Percentiles rank a stretch among this genome's conserved stretches.
These are phyloP conservation scores for Cynara cardunculus DNA, from an alignment of 129 eudicot genomes.

Conservation along the genomic window DNA sequence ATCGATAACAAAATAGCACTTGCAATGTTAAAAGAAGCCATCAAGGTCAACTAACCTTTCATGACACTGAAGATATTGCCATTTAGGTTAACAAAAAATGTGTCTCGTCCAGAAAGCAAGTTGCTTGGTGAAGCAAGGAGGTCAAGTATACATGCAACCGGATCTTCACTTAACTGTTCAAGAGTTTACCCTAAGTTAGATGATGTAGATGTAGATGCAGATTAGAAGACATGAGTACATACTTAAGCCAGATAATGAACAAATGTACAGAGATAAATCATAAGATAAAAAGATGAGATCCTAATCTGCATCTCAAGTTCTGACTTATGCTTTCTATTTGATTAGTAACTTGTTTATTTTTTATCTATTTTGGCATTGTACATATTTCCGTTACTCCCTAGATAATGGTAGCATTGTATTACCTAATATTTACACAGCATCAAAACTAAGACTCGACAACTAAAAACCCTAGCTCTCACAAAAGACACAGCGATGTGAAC, in stretches of 20 bases:
- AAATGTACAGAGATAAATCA: neutral
- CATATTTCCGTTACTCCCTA: neutral
- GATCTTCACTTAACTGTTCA: conserved; percentile 70
- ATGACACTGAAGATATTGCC: conserved; percentile 52
- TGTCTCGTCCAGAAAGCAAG: conserved; percentile 77
- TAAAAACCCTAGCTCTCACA: too few species aligned
- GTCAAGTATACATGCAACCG: conserved; percentile 47
- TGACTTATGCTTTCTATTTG: neutral
- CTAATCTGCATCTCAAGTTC: neutral
- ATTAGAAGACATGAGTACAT: neutral
- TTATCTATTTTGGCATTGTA: neutral
- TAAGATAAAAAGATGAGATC: neutral
- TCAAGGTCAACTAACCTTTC: conserved; percentile 55
- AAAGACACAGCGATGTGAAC: too few species aligned
- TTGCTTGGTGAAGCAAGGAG: conserved; percentile 66
- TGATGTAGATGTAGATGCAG: neutral
- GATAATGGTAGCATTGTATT: neutral
- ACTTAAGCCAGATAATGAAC: neutral
- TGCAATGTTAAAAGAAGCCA: conserved; percentile 7
- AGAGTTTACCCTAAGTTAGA: conserved; percentile 18
- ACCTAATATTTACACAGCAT: neutral
- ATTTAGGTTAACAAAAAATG: conserved; percentile 59
- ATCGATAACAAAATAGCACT: neutral
- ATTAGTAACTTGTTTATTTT: neutral
- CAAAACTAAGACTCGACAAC: too few species aligned